phyloP scores from a whole-genome alignment of 805 yeast genomes.

The Myxozyma mucilagina region DNA sequence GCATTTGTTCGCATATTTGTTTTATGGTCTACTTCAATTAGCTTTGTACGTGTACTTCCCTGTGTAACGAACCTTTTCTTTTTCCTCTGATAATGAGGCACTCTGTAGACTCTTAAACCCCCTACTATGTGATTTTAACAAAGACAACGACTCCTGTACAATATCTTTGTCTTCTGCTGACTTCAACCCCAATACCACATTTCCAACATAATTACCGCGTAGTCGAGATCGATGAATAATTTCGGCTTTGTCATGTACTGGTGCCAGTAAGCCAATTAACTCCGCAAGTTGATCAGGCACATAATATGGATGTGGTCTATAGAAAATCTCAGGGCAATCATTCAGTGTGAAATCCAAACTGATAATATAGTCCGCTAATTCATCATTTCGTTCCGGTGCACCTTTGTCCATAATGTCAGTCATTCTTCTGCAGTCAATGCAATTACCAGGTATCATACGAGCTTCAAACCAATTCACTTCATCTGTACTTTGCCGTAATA shows the following conservation, averaged over 20 bases:
- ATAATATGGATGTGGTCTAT: slow-evolving; percentile 15
- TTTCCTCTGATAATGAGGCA: not conserved
- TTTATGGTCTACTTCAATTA: not conserved
- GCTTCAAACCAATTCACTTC: too few species aligned
- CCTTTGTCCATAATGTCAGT: not conserved
- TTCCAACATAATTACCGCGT: not conserved
- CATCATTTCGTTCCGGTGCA: not conserved
- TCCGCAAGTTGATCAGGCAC: slow-evolving; percentile 12
- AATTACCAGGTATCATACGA: too few species aligned
- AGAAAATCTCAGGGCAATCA: not conserved
- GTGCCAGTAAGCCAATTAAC: slow-evolving; percentile 8
- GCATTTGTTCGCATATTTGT: not conserved
- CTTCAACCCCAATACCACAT: not conserved
- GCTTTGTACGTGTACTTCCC: not conserved
- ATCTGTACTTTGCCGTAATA: too few species aligned
- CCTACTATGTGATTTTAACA: not conserved
- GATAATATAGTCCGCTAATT: not conserved
- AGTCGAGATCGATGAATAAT: slow-evolving; percentile 1
- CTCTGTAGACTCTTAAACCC: not conserved
- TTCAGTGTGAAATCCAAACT: not conserved
- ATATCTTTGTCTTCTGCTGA: not conserved
- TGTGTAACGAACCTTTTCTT: not conserved
- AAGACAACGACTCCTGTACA: not conserved
- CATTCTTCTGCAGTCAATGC: too few species aligned
- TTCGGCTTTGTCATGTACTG: slow-evolving; percentile 1